Conservation (phyloP, 1,139 yeast genomes). For the Candida anutae region DNA sequence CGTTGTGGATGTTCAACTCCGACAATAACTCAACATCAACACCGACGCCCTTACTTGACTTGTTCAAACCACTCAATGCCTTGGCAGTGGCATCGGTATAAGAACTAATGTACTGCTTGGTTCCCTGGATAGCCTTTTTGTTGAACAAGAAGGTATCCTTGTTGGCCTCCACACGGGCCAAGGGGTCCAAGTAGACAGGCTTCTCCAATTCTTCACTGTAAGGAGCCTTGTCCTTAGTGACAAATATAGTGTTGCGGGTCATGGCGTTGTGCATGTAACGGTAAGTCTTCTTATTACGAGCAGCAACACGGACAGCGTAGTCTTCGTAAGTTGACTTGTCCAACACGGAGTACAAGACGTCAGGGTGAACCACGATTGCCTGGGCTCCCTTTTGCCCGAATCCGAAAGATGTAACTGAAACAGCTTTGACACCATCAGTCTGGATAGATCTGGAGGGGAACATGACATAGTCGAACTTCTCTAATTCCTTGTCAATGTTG, state of each 20-base stretch:
- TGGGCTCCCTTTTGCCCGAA: constrained; percentile 99
- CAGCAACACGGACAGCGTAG: constrained; percentile 63
- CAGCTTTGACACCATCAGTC: constrained; percentile 97
- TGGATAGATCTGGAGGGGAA: constrained; percentile 91
- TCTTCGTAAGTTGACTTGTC: constrained; percentile 60
- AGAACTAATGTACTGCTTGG: constrained; percentile 26
- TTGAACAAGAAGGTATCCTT: constrained; percentile 46
- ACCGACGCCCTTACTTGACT: constrained; percentile 71
- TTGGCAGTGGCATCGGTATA: constrained; percentile 39
- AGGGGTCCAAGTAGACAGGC: constrained; percentile 90
- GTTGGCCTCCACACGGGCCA: constrained; percentile 62
- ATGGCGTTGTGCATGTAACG: constrained; percentile 95
- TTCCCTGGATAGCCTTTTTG: constrained; percentile 31
- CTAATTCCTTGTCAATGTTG: constrained; percentile 77
- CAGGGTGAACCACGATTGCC: constrained; percentile 87
- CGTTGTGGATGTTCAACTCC: constrained; percentile 74
- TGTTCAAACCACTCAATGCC: constrained; percentile 41
- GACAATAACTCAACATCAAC: constrained; percentile 91
- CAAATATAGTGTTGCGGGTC: constrained; percentile 84
- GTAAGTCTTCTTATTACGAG: constrained; percentile 87
- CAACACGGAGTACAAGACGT: constrained; percentile 82
- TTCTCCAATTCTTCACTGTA: constrained; percentile 82
- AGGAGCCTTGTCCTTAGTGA: constrained; percentile 90
- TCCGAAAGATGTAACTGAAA: constrained; percentile 93
- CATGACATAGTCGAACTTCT: constrained; percentile 79